Base-by-base conservation (phyloP, 805 yeast genomes). In the Ogataea minuta region DNA sequence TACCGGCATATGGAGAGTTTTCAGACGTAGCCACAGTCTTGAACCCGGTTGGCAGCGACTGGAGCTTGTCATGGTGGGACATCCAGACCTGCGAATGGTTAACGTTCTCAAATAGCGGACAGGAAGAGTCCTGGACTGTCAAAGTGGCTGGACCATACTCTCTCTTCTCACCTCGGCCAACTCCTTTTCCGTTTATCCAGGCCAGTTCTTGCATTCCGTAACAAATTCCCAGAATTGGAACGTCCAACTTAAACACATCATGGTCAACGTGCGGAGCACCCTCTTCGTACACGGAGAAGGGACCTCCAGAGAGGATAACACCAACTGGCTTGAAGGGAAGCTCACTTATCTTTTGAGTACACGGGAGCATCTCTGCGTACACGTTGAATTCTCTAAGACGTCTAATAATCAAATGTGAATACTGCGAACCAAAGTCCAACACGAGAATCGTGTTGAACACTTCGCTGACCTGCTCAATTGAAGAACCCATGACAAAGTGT, bases 161-260 rank as follows among this genome's bases (percentile, higher is more conserved):
- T 68, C 98, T 82, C 76, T 91, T 90, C 58, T 87, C 96, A 67
- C 96, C 95, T 66, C 96, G 83, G 44, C 88, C 86, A 44, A 93
- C 99, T 52, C 84, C 84, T 64, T 86, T 85, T 66, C 95, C 95
- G 66, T 87, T 87, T 58, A 89, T 82, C 98, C 98, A 91, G 39
- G 99, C 99, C 53, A 93, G 71, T 71, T 93, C 99, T 74, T 93
- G 99, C 91, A 93, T 85, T 67, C 99, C 99, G 70, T 93, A 93
- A 71, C 99, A 93, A 64, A 93, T 93, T 60, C 99, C 99, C 52
- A 93, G 73, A 58, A 93, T 84, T 49, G 99, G 99, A 25, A 93
- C 99, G 45, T 78, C 76, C 56, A 93, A 78, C 54, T 91, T 77
- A 71, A 93, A 93, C 45, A 93, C 80, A 40, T 78, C 97, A 52